Base-by-base conservation (phyloP, 345 rosid species). In the Eucalyptus pauciflora region DNA sequence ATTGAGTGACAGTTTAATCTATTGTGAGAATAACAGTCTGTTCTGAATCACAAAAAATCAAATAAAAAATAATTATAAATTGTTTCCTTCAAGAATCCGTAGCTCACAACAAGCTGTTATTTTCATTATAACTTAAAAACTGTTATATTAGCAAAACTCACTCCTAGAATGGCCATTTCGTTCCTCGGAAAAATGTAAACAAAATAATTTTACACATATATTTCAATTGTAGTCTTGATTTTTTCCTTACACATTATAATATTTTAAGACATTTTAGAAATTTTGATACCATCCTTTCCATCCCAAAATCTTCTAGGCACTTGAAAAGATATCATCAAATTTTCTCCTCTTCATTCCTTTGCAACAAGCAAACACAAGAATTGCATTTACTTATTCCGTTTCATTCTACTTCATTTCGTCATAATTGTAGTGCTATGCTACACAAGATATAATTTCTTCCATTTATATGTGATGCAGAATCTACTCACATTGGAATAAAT, bases 1-100 rank as follows among this genome's bases (percentile, higher is more conserved):
- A 17, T 51, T 51, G 9, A 0, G 22, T 17, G 22, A 51, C 1
- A 51, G 2, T 51, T 51, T 51, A 7, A 51, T 51, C 9, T 51
- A 1, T 3, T 7, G 0, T 51, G 1, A 51, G 22, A 51, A 51
- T 51, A 51, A 7, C 9, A 7, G 1, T 51, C 0, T 51, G 0
- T 0, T 51, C 1, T 51, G 0, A 2, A 51, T 6, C 54, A 51
- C 0, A 51, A 51, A 7, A 50, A 16, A 17, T 0, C 0, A 51
- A 51, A 51, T 51, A 0, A 17, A 0, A 51, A 51, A 51, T 51
- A 51, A 51, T 51, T 51, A 51, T 0, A 51, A 51, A 51, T 3
- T 51, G 0, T 17, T 17, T 51, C 9, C 0, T 51, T 17, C 4
- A 51, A 51, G 4, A 51, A 51, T 51, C 1, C 17, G 0, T 51